Percentiles rank a stretch among this genome's conserved stretches.
These are phyloP conservation scores for Massarina eburnea DNA, from an alignment of 2,329 filamentous ascomycete genomes.

Conservation along the genomic window DNA sequence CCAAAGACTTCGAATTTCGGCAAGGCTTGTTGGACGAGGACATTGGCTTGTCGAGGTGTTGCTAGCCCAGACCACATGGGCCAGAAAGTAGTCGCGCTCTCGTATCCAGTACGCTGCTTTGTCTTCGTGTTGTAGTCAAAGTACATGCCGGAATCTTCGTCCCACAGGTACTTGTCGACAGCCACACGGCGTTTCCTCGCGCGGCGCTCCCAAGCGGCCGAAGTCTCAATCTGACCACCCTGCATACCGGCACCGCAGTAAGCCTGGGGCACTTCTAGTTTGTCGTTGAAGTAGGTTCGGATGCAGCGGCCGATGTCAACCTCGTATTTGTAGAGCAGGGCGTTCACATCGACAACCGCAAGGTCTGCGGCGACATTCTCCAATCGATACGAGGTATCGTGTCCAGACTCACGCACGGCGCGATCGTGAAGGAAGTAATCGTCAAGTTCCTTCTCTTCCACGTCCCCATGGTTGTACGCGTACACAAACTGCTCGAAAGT, in stretches of 20 bases:
- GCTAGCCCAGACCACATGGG: slow-evolving; percentile 93
- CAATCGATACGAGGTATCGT: slow-evolving; percentile 93
- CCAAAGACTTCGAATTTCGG: slow-evolving; percentile 87
- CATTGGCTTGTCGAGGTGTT: slow-evolving; percentile 80
- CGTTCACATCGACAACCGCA: slow-evolving; percentile 93
- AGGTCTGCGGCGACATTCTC: slow-evolving; percentile 79
- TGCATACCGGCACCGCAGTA: slow-evolving; percentile 70
- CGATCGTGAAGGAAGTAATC: slow-evolving; percentile 96
- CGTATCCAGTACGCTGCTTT: slow-evolving; percentile 79
- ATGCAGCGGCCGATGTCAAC: slow-evolving; percentile 88
- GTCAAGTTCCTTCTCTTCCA: slow-evolving; percentile 85
- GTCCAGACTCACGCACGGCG: slow-evolving; percentile 91
- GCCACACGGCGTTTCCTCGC: slow-evolving; percentile 79
- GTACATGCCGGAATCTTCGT: slow-evolving; percentile 89
- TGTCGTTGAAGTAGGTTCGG: slow-evolving; percentile 79
- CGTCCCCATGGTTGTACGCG: slow-evolving; percentile 77
- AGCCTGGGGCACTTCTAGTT: slow-evolving; percentile 76
- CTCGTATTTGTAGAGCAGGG: slow-evolving; percentile 95
- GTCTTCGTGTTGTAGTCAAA: slow-evolving; percentile 93
- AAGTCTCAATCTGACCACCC: slow-evolving; percentile 74
- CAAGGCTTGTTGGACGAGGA: slow-evolving; percentile 77
- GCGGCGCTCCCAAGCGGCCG: slow-evolving; percentile 85
- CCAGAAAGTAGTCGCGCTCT: slow-evolving; percentile 95
- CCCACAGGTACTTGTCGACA: slow-evolving; percentile 94
- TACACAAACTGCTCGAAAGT: slow-evolving; percentile 80